Evolutionary conservation across 1,284 basidiomycete species (phyloP).

Genomic region (Moesziomyces antarcticus): DNA sequence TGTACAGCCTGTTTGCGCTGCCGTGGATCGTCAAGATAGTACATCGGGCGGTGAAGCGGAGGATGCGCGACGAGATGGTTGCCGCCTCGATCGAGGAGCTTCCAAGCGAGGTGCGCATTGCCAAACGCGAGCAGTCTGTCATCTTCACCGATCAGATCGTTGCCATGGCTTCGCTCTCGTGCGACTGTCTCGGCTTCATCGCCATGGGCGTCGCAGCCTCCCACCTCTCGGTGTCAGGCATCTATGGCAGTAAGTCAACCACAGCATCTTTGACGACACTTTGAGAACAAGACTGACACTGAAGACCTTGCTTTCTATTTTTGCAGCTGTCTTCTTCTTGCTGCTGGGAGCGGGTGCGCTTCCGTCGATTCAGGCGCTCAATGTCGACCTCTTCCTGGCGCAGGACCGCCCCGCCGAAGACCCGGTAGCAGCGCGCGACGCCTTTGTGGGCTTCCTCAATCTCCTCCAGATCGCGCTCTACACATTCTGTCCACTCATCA

Average conservation of each 20-base stretch:
- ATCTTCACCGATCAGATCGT: constrained; percentile 30
- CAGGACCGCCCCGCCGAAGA: constrained; percentile 28
- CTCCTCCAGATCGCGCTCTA: constrained; percentile 11
- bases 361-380: constrained; percentile 30
- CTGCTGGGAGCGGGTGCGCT: constrained; percentile 17
- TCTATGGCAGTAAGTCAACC: constrained; percentile 28
- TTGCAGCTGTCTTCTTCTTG: constrained; percentile 13
- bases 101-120: constrained; percentile 1
- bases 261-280: no score
- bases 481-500: constrained; percentile 26
- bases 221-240: constrained; percentile 10
- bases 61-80: constrained; percentile 22
- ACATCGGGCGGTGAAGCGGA: constrained; percentile 16
- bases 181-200: constrained; percentile 21
- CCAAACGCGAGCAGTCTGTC: constrained; percentile 32
- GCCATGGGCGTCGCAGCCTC: constrained; percentile 28
- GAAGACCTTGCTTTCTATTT: neutral
- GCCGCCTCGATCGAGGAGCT: constrained; percentile 4
- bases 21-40: constrained; percentile 20
- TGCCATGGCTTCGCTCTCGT: constrained; percentile 14
- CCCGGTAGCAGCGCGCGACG: constrained; percentile 29
- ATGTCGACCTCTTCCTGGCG: constrained; percentile 39
- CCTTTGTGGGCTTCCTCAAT: constrained; percentile 34
- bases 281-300: neutral
- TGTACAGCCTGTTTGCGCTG: constrained; percentile 19